Percentiles rank a stretch among this genome's conserved stretches.
These are phyloP conservation scores for Lycium barbarum DNA, from an alignment of 257 asterid genomes.

Conservation along the genomic window DNA sequence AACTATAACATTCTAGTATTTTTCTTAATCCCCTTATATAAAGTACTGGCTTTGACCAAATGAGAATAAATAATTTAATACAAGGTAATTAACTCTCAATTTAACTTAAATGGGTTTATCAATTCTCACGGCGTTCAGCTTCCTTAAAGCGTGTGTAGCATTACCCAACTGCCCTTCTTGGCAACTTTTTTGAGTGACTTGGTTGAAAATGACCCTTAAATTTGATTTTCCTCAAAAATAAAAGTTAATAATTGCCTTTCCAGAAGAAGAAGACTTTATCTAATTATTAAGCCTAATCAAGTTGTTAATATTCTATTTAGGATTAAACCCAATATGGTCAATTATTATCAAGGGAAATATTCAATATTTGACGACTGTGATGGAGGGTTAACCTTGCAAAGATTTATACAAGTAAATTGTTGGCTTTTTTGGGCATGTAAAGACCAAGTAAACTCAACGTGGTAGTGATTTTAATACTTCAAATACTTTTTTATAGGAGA, in stretches of 20 bases:
- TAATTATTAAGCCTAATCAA: constrained; percentile 12
- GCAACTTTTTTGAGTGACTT: constrained; percentile 18
- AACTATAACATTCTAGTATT: too few species aligned
- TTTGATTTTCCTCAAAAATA: neutral
- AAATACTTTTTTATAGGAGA: neutral
- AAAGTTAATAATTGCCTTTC: neutral
- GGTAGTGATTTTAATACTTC: neutral
- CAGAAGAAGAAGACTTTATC: constrained; percentile 18
- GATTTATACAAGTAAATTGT: neutral
- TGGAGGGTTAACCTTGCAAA: neutral
- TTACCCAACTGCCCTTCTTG: neutral
- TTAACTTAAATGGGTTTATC: neutral
- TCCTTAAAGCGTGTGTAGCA: constrained; percentile 13
- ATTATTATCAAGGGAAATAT: neutral
- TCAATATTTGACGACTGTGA: neutral
- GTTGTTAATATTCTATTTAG: neutral
- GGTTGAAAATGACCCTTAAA: neutral
- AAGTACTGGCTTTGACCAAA: too few species aligned
- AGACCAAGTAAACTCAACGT: neutral
- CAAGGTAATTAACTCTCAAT: too few species aligned
- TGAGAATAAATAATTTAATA: neutral
- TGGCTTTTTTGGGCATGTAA: neutral
- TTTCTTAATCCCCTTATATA: too few species aligned
- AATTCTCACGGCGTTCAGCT: neutral
- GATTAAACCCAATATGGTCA: neutral